Evolutionary conservation across 2,329 filamentous ascomycete genomes (phyloP).

Genomic region (Cladosporium colombiae): DNA sequence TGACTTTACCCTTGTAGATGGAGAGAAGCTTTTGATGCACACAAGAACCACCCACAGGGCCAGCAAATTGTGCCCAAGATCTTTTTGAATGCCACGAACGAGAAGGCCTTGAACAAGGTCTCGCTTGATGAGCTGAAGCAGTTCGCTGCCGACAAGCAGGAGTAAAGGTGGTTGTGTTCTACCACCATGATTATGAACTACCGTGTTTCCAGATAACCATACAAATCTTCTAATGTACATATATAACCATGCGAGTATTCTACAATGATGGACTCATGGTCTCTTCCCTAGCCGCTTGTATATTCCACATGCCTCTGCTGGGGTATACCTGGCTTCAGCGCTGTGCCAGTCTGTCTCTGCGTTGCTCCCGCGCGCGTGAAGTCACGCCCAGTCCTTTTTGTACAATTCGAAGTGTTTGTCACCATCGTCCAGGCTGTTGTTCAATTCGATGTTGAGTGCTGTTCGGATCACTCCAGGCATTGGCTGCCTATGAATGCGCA

Average conservation of each 20-base stretch:
- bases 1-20: conserved; percentile 17
- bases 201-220: neutral
- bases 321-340: neutral
- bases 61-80: conserved; percentile 52
- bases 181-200: neutral
- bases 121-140: conserved; percentile 51
- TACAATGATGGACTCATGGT: neutral
- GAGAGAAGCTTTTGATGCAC: conserved; percentile 60
- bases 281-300: neutral
- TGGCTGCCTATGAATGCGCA: neutral
- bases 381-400: neutral
- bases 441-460: neutral
- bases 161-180: neutral
- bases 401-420: neutral
- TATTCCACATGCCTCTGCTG: neutral
- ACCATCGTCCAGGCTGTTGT: neutral
- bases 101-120: conserved; percentile 52
- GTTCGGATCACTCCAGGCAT: neutral
- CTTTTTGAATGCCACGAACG: conserved; percentile 55
- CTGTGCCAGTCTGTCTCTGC: neutral
- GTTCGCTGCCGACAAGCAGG: conserved; percentile 49
- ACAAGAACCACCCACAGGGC: conserved; percentile 44
- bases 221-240: neutral
- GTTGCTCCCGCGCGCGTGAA: neutral
- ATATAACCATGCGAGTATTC: neutral